Evolutionary conservation across 2,329 filamentous ascomycete genomes (phyloP), one percentile per base, ranked within the genome.

Genomic region (Nigrograna mackinnonii): DNA sequence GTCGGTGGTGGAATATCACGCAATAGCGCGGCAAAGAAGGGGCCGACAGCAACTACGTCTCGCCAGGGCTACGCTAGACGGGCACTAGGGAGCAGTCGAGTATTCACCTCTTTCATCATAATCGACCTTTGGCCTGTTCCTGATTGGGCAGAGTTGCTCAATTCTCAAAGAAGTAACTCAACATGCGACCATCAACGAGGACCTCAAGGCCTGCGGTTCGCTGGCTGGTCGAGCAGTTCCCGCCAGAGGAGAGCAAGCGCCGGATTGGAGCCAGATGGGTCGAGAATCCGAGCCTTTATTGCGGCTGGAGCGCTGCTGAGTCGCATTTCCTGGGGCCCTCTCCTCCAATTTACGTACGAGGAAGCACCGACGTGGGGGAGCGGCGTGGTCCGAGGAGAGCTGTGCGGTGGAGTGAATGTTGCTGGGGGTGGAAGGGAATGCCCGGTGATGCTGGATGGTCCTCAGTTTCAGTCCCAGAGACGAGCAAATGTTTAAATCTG

Each of bases 321-420:
- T n/a, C n/a, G n/a, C n/a, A n/a, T n/a, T 26, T 28, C 28, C 19
- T 16, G 13, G 24, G 17, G 36, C 24, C 22, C 22, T 35, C 39
- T 28, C 6, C 26, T 28, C 22, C 16, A n/a, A 41, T 41, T 41
- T 41, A 41, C 39, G 39, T 41, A 41, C 39, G 39, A 17, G 9
- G 24, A 17, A 36, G 34, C 14, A n/a, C 17, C 9, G 33, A 28
- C 39, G 39, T 36, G 39, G 32, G 39, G 39, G 22, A 7, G 16
- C n/a, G 17, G 6, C 37, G 6, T 17, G 11, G 26, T 6, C 14
- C 13, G 13, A n/a, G 26, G 11, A 19, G 38, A 20, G 21, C n/a
- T n/a, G n/a, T n/a, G n/a, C n/a, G n/a, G n/a, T n/a, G n/a, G n/a
- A n/a, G n/a, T n/a, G n/a, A n/a, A n/a, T n/a, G n/a, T n/a, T n/a